phyloP scores from a whole-genome alignment of 108 stramenopile genomes.

The Stephanodiscus minutulus region DNA sequence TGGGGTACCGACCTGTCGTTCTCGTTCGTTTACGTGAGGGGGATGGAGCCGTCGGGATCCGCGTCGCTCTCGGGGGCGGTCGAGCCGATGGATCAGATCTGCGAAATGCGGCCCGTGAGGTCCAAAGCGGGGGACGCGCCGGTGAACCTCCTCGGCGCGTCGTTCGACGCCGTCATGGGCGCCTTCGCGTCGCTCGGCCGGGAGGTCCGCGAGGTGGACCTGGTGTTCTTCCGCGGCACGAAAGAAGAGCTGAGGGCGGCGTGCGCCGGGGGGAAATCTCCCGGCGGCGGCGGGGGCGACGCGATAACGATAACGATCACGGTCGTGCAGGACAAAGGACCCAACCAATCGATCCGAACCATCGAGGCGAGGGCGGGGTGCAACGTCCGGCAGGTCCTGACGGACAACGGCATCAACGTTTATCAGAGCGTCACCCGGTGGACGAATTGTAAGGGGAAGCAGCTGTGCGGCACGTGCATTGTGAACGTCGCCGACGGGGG shows the following conservation, averaged over 20 bases:
- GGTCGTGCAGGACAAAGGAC: conserved; percentile 80
- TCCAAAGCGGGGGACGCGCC: conserved; percentile 30
- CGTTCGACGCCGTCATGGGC: conserved; percentile 89
- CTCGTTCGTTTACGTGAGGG: conserved; percentile 91
- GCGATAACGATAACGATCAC: conserved; percentile 77
- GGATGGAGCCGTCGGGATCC: conserved; percentile 76
- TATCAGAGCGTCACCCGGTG: conserved; percentile 92
- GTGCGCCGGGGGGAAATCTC: conserved; percentile 40
- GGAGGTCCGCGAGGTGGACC: conserved; percentile 66
- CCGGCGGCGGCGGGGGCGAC: not conserved
- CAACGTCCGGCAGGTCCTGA: conserved; percentile 82
- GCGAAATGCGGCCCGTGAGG: conserved; percentile 68
- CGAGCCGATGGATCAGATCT: conserved; percentile 79
- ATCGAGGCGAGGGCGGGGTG: conserved; percentile 64
- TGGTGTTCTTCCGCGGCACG: conserved; percentile 90
- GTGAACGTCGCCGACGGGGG: conserved; percentile 84
- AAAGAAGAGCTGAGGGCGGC: conserved; percentile 82
- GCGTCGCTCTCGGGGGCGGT: conserved; percentile 73
- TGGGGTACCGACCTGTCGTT: conserved; percentile 95
- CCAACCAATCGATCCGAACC: conserved; percentile 16
- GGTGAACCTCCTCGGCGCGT: conserved; percentile 69
- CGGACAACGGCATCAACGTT: conserved; percentile 92
- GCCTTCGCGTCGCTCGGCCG: conserved; percentile 75
- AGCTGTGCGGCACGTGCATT: conserved; percentile 96
- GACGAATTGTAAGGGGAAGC: conserved; percentile 97